Percentiles rank a stretch among this genome's conserved stretches.
phyloP scores from a whole-genome alignment of 2,329 filamentous ascomycete species.

The Diaporthe velutina region DNA sequence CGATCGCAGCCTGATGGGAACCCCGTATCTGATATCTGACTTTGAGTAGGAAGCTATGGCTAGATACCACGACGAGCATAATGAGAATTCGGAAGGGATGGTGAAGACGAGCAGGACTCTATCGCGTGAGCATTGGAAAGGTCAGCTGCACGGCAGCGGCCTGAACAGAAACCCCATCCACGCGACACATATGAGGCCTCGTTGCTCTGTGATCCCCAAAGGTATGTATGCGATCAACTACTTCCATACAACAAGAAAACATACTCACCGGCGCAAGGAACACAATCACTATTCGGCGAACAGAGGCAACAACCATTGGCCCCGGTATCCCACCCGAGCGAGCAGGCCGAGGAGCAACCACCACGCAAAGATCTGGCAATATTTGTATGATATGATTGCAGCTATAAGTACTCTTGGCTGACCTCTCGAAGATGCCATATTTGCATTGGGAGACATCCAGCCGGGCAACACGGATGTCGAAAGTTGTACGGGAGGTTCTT shows the following conservation, averaged over 20 bases:
- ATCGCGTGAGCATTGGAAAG: conserved; percentile 28
- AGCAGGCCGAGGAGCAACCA: no score
- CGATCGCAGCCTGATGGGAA: neutral
- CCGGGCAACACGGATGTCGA: conserved; percentile 5
- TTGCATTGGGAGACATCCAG: conserved; percentile 30
- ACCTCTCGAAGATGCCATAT: conserved; percentile 25
- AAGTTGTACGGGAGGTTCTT: neutral
- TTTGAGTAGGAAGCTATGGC: conserved; percentile 14
- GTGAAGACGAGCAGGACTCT: neutral
- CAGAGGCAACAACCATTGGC: no score
- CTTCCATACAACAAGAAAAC: no score
- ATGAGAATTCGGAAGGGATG: neutral
- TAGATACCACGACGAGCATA: conserved; percentile 1
- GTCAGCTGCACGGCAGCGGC: conserved; percentile 26
- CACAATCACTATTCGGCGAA: neutral
- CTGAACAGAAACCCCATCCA: conserved; percentile 7
- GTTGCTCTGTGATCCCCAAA: conserved; percentile 13
- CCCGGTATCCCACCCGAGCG: no score
- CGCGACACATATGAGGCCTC: conserved; percentile 30
- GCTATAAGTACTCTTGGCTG: neutral
- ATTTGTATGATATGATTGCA: neutral
- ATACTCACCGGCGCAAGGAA: neutral
- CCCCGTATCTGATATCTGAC: neutral
- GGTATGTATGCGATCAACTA: no score
- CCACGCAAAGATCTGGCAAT: neutral